Evolutionary conservation across 2,329 filamentous ascomycete species (phyloP).

Genomic region (Penicillium italicum): DNA sequence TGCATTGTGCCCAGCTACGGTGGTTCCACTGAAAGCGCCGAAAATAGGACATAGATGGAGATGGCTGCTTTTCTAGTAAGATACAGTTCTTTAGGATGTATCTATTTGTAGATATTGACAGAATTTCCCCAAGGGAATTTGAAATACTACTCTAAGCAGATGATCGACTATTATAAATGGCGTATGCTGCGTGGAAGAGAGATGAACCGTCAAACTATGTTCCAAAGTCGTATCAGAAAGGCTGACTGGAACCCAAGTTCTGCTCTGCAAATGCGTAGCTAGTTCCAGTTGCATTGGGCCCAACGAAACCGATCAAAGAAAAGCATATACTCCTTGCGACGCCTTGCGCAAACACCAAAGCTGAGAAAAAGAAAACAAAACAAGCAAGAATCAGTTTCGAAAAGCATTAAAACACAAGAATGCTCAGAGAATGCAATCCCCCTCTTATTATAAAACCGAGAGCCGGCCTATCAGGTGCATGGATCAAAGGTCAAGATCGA

Average conservation of each 20-base stretch:
- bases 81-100: background rate
- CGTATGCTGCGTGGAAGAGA: background rate
- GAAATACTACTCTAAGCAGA: background rate
- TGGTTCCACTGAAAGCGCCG: constrained; percentile 2
- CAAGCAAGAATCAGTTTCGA: constrained; percentile 10
- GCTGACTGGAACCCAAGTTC: background rate
- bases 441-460: background rate
- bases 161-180: background rate
- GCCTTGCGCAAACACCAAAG: constrained; percentile 19
- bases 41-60: background rate
- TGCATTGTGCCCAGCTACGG: background rate
- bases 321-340: constrained; percentile 11
- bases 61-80: background rate
- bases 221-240: background rate
- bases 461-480: background rate
- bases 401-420: background rate
- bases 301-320: background rate
- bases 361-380: constrained; percentile 3
- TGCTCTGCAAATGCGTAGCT: constrained; percentile 1
- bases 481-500: background rate
- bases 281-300: background rate
- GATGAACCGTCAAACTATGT: background rate
- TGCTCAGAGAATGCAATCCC: constrained; percentile 4
- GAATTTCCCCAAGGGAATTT: background rate
- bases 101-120: background rate